phyloP scores from a whole-genome alignment of 768 basidiomycete species.

The Atractiella rhizophila region DNA sequence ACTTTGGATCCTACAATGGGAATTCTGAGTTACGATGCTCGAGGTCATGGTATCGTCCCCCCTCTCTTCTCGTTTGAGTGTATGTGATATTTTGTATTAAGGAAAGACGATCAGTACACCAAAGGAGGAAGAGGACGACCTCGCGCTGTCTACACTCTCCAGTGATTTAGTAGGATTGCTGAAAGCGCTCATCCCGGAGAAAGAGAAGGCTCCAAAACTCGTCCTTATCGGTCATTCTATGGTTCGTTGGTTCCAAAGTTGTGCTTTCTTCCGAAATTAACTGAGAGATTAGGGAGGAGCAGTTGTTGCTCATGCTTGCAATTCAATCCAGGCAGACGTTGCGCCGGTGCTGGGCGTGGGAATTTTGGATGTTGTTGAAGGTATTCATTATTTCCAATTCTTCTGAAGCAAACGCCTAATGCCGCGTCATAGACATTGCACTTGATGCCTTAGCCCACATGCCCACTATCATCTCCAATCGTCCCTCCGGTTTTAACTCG shows the following conservation, averaged over 20 bases:
- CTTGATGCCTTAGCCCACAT: constrained; percentile 80
- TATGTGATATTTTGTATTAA: neutral
- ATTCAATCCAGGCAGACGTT: constrained; percentile 37
- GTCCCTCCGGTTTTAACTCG: constrained; percentile 62
- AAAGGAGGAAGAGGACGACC: constrained; percentile 25
- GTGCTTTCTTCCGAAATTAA: neutral
- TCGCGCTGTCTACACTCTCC: constrained; percentile 47
- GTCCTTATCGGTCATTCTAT: constrained; percentile 88
- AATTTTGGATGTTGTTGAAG: constrained; percentile 74
- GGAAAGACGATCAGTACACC: constrained; percentile 37
- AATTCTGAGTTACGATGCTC: constrained; percentile 52
- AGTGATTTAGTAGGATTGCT: constrained; percentile 50
- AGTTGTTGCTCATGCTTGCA: constrained; percentile 47
- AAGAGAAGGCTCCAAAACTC: constrained; percentile 38
- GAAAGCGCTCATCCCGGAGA: constrained; percentile 41
- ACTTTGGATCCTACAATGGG: constrained; percentile 46
- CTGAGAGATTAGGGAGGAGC: constrained; percentile 37
- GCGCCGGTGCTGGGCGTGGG: constrained; percentile 52
- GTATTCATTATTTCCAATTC: constrained; percentile 22
- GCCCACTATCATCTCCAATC: constrained; percentile 57
- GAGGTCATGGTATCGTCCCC: constrained; percentile 70
- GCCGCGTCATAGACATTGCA: constrained; percentile 40
- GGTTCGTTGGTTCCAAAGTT: constrained; percentile 18
- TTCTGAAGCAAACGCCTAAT: neutral
- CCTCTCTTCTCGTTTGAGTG: neutral